Evolutionary conservation across 768 basidiomycete species (phyloP).

Genomic region (Lactarius sanguifluus): DNA sequence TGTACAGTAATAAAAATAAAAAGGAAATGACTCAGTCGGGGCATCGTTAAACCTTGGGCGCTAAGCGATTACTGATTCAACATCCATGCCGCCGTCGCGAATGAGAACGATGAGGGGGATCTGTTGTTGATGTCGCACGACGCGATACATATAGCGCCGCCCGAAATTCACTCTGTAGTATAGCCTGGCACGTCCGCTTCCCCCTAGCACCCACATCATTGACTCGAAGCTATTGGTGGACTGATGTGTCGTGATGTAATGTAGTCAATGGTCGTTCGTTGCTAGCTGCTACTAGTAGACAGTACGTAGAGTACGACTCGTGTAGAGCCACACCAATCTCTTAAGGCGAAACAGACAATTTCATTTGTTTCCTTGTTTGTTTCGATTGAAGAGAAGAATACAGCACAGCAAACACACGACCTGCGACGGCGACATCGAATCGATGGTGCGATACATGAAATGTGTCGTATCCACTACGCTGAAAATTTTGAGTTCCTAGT

Average conservation of each 20-base stretch:
- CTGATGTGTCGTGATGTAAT: neutral
- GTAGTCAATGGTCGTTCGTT: neutral
- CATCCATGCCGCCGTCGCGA: neutral
- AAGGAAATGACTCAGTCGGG: neutral
- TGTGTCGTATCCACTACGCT: neutral
- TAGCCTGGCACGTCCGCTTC: neutral
- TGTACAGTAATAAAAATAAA: too few species aligned
- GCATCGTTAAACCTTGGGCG: neutral
- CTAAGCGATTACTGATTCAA: neutral
- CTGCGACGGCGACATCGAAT: neutral
- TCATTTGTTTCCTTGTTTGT: neutral
- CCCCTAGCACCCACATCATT: neutral
- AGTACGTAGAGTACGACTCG: neutral
- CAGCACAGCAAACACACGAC: neutral
- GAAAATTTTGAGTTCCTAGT: neutral
- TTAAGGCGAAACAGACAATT: neutral
- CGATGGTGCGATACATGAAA: neutral
- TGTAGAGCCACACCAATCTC: neutral
- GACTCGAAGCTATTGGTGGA: neutral
- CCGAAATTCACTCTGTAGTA: neutral
- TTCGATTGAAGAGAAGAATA: neutral
- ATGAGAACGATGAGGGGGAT: neutral
- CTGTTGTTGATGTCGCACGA: neutral
- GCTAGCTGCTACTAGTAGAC: neutral
- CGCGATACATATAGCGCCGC: neutral